Percentiles rank a stretch among this genome's conserved stretches.
phyloP scores from a whole-genome alignment of 495 filamentous ascomycete species.

The Achaetomiella virescens region DNA sequence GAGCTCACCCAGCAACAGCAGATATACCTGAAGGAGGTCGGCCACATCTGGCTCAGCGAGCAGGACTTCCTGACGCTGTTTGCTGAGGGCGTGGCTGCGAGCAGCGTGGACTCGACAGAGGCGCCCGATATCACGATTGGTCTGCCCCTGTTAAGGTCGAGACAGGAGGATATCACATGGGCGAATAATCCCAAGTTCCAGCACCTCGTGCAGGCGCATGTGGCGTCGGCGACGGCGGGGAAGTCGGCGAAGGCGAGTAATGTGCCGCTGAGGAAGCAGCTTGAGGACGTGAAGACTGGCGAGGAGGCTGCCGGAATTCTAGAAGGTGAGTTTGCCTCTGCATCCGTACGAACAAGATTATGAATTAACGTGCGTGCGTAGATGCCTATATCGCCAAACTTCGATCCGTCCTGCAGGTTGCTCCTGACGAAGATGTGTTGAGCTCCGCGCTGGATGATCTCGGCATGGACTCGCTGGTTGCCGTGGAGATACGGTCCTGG shows the following conservation, averaged over 20 bases:
- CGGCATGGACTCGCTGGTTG: slow-evolving; percentile 43
- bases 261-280: not conserved
- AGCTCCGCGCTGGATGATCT: slow-evolving; percentile 14
- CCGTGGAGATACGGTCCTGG: slow-evolving; percentile 40
- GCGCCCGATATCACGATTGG: slow-evolving; percentile 8
- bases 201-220: not conserved
- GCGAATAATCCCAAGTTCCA: slow-evolving; percentile 9
- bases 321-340: not conserved
- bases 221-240: not conserved
- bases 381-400: slow-evolving; percentile 2
- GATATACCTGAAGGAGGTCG: slow-evolving; percentile 29
- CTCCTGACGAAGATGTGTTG: not conserved
- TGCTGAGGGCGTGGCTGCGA: slow-evolving; percentile 11
- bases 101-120: not conserved
- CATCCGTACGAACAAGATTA: not conserved
- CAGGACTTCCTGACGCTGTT: slow-evolving; percentile 2
- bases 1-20: slow-evolving; percentile 30
- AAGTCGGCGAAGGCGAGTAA: not conserved
- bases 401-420: slow-evolving; percentile 6
- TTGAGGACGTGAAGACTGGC: slow-evolving; percentile 2
- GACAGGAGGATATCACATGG: not conserved
- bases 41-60: not conserved
- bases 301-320: slow-evolving; percentile 4
- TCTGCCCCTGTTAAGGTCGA: slow-evolving; percentile 2
- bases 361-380: not conserved